Evolutionary conservation across 192 early-diverging fungal species (phyloP).

Genomic region (Coemansia sp.): DNA sequence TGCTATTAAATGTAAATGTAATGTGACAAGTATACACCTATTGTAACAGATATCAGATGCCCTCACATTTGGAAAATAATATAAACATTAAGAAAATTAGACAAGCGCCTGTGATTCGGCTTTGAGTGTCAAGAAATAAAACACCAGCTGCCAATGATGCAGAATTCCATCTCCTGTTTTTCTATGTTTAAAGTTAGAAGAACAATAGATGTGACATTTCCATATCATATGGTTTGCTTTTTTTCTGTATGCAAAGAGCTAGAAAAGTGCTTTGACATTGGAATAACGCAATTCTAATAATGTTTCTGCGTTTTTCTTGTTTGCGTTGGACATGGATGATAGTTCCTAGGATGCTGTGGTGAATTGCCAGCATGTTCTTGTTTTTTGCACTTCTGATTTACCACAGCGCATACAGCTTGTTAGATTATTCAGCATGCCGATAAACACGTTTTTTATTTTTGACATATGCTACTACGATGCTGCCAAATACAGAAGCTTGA

Average conservation of each 20-base stretch:
- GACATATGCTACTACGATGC: background rate
- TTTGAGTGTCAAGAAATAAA: no score
- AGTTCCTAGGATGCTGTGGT: background rate
- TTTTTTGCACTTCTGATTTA: background rate
- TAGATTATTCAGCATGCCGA: background rate
- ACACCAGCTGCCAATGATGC: background rate
- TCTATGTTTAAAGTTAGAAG: background rate
- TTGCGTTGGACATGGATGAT: background rate
- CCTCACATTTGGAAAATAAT: background rate
- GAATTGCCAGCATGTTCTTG: background rate
- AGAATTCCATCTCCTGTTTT: background rate
- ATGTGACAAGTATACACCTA: background rate
- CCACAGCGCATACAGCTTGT: background rate
- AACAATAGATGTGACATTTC: background rate
- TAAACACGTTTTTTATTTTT: background rate
- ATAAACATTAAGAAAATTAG: no score
- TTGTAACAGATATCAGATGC: background rate
- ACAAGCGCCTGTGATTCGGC: no score
- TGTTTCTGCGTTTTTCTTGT: no score
- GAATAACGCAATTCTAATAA: no score
- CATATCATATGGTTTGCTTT: background rate
- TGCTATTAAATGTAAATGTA: background rate
- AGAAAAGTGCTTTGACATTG: background rate
- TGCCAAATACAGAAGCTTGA: no score
- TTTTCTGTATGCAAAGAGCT: background rate